Conservation (phyloP, 2,329 filamentous ascomycete species). For the Neopestalotiopsis rosae region DNA sequence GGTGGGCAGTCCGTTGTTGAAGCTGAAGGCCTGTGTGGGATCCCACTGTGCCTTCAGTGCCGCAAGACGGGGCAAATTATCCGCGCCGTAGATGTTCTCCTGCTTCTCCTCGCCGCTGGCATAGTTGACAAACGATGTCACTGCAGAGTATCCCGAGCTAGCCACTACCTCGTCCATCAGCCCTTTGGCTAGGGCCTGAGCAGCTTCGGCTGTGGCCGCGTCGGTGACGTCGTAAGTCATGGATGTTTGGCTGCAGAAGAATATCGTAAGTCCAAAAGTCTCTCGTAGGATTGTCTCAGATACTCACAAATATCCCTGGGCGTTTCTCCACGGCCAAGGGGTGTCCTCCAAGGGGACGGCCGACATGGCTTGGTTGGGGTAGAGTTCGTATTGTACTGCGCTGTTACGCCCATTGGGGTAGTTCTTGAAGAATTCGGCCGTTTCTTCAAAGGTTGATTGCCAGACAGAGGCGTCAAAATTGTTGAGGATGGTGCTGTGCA, state of each 20-base stretch:
- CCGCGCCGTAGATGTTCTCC: background rate
- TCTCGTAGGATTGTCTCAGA: background rate
- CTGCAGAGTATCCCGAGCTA: background rate
- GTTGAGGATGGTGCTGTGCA: background rate
- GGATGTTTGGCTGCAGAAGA: background rate
- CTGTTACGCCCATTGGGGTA: background rate
- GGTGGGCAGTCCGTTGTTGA: constrained; percentile 3
- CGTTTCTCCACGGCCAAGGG: background rate
- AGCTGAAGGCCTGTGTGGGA: background rate
- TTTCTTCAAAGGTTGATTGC: background rate
- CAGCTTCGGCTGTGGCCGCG: background rate
- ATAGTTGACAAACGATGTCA: background rate
- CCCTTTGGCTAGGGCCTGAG: background rate
- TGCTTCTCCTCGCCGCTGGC: background rate
- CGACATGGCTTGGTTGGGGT: background rate
- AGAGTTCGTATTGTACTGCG: background rate
- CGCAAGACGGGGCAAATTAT: constrained; percentile 1
- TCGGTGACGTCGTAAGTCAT: background rate
- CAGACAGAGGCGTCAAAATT: background rate
- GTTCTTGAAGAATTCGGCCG: background rate
- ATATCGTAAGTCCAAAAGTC: background rate
- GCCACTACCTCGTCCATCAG: background rate
- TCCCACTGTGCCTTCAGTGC: constrained; percentile 2
- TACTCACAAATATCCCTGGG: background rate
- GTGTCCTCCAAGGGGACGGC: background rate